Conservation (phyloP, 768 basidiomycete species). For the Lactifluus echinatus region DNA sequence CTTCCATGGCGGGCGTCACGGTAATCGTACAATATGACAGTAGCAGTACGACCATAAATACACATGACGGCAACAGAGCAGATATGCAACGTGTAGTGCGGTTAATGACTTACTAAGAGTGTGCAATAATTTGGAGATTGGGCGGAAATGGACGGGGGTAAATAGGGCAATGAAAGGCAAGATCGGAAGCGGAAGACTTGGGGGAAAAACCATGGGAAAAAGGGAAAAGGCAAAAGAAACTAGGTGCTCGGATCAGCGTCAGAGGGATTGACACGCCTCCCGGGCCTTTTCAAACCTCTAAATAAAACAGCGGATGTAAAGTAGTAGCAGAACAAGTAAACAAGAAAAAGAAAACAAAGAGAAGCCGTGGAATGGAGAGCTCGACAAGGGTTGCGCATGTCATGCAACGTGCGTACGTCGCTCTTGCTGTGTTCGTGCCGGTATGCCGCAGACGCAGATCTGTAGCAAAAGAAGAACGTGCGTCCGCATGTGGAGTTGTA, state of each 20-base stretch:
- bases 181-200: no score
- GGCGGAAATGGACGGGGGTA: not conserved
- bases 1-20: not conserved
- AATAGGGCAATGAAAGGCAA: not conserved
- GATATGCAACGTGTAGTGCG: not conserved
- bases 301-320: not conserved
- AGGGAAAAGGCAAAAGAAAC: not conserved
- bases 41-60: not conserved
- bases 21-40: not conserved
- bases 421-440: no score
- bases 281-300: conserved; percentile 1
- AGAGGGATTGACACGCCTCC: not conserved
- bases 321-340: not conserved
- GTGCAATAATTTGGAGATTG: not conserved
- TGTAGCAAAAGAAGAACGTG: not conserved
- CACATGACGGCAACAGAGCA: not conserved
- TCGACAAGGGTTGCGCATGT: not conserved
- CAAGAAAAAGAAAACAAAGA: no score
- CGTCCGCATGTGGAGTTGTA: no score
- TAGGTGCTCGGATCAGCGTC: not conserved
- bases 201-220: not conserved
- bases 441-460: not conserved
- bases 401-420: not conserved
- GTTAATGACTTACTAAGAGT: not conserved
- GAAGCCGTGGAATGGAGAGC: not conserved